Evolutionary conservation across 768 basidiomycete species (phyloP), one percentile per base, ranked within the genome.

Genomic region (Boletus huronensis): DNA sequence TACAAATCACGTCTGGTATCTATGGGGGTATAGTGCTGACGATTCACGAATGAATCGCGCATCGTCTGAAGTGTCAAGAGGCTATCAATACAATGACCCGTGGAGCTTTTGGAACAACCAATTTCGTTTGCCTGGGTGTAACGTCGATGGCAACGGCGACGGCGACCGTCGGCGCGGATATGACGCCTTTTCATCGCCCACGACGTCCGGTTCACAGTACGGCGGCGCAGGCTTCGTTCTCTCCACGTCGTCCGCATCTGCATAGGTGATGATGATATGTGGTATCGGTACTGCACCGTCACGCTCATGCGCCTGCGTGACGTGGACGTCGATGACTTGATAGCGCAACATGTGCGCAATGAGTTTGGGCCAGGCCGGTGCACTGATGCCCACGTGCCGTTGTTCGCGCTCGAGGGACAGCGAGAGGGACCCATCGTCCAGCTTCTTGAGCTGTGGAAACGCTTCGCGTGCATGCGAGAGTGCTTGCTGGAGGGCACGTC

Each of bases 391-490:
- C 36, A 79, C 79, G 25, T 63, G 68, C 44, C 73, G 64, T 53
- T 65, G 57, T 6, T 70, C 57, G 0, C 70, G 68, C 10, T 71
- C 67, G 16, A 79, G 63, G 29, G 70, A 73, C 58, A 85, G 79
- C 5, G 73, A 68, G 6, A 85, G 76, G 1, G 74, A 72, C 2
- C 75, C 66, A 29, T 76, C 71, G 1, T 72, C 60, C 7, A 78
- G 55, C 7, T 63, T 52, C 7, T 58, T 63, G 26, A 84, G 76
- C 39, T 61, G 72, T 2, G 74, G 68, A 34, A 80, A 84, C 40
- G 79, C 82, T 50, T 78, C 73, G 36, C 76, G 74, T 5, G 79
- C 82, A 35, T 77, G 71, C 23, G 73, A 70, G 29, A 85, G 62
- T 0, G 83, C 83, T 70, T 77, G 67, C 82, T 83, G 36, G 26